Conservation (phyloP, 2,329 filamentous ascomycete genomes). For the Bisporella sp. region DNA sequence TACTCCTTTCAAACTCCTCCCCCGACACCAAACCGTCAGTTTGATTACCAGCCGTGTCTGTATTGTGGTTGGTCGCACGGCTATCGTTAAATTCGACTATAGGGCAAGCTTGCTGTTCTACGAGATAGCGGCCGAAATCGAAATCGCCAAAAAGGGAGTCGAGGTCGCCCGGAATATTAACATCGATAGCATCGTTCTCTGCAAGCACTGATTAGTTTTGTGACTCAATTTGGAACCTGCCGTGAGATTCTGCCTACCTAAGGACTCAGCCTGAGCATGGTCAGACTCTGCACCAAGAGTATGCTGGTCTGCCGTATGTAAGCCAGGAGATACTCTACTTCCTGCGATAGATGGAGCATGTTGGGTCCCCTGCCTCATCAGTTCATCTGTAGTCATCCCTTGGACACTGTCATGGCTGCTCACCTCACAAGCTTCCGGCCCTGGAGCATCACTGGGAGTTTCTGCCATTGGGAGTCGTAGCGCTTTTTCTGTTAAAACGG, state of each 20-base stretch:
- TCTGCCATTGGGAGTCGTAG: background rate
- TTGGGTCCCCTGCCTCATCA: background rate
- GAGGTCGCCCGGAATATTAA: background rate
- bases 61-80: background rate
- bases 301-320: background rate
- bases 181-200: background rate
- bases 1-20: background rate
- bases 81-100: background rate
- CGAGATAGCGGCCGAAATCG: background rate
- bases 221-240: background rate
- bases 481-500: background rate
- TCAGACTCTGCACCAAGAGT: background rate
- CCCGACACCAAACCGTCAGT: background rate
- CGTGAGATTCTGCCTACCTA: background rate
- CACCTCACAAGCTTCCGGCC: background rate
- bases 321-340: background rate
- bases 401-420: background rate
- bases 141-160: constrained; percentile 1
- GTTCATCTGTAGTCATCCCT: background rate
- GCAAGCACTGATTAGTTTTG: background rate
- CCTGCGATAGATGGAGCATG: background rate
- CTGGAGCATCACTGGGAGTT: background rate
- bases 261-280: background rate
- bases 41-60: background rate
- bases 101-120: background rate